phyloP scores from a whole-genome alignment of 163 green algal species.

The Prototheca wickerhamii region DNA sequence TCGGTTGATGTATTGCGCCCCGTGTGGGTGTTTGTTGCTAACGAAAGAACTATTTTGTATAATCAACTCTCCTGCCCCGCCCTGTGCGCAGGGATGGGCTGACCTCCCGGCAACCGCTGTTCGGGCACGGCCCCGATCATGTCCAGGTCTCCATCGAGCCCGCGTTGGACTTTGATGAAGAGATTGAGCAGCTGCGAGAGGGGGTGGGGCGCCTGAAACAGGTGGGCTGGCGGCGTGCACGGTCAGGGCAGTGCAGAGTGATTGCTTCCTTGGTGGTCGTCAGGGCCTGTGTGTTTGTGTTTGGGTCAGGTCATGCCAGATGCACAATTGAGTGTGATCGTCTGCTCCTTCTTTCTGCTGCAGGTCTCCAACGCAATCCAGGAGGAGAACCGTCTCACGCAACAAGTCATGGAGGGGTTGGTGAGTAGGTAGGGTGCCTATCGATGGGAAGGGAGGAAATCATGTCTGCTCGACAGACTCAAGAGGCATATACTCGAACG shows the following conservation, averaged over 20 bases:
- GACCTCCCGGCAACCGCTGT: slow-evolving; percentile 26
- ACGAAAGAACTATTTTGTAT: too few relatives aligned
- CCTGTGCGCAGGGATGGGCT: slow-evolving; percentile 18
- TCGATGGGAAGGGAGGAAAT: slow-evolving; percentile 1
- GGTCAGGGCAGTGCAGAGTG: neutral
- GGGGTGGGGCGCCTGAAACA: slow-evolving; percentile 31
- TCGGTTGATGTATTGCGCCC: too few relatives aligned
- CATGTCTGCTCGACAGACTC: slow-evolving; percentile 14
- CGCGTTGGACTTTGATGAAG: slow-evolving; percentile 23
- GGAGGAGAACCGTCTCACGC: slow-evolving; percentile 28
- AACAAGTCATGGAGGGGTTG: slow-evolving; percentile 19
- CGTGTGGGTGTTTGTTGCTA: too few relatives aligned
- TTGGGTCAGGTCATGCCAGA: neutral
- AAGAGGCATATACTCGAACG: neutral
- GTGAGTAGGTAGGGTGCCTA: slow-evolving; percentile 2
- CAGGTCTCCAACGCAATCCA: slow-evolving; percentile 30
- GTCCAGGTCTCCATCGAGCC: slow-evolving; percentile 24
- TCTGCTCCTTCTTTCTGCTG: neutral
- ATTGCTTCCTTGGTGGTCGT: neutral
- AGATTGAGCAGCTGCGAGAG: slow-evolving; percentile 28
- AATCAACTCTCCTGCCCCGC: too few relatives aligned
- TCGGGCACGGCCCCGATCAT: slow-evolving; percentile 25
- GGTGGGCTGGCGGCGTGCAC: neutral
- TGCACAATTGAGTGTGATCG: too few relatives aligned
- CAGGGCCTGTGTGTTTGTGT: neutral